Conservation (phyloP, 805 yeast species). For the Starmerella geochares region DNA sequence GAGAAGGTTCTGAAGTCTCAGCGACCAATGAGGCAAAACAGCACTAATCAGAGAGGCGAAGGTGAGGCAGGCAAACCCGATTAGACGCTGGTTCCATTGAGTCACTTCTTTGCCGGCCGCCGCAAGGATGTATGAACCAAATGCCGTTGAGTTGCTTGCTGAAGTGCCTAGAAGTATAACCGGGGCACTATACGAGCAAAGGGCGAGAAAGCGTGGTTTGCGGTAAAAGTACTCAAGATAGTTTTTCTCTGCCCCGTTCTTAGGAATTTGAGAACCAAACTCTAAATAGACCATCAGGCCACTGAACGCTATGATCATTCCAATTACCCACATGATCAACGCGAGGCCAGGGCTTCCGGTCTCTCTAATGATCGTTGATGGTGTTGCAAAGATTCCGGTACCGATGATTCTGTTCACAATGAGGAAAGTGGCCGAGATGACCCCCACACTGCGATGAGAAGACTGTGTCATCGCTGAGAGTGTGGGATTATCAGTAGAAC, state of each 20-base stretch:
- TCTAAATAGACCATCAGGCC: slow-evolving; percentile 68
- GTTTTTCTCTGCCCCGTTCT: slow-evolving; percentile 80
- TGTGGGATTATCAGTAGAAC: neutral
- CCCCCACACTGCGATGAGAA: slow-evolving; percentile 32
- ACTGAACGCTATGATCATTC: slow-evolving; percentile 54
- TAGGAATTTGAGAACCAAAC: slow-evolving; percentile 55
- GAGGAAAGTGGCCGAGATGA: slow-evolving; percentile 52
- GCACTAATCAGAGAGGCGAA: slow-evolving; percentile 58
- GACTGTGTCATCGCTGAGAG: neutral
- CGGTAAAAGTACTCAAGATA: slow-evolving; percentile 62
- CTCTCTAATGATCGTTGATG: slow-evolving; percentile 43
- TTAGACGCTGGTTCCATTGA: slow-evolving; percentile 69
- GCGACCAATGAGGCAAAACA: slow-evolving; percentile 52
- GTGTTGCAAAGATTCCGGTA: slow-evolving; percentile 66
- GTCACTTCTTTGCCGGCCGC: slow-evolving; percentile 28
- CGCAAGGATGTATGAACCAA: slow-evolving; percentile 63
- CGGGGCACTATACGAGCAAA: slow-evolving; percentile 57
- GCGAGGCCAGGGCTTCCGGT: slow-evolving; percentile 66
- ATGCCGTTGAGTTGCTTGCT: slow-evolving; percentile 69
- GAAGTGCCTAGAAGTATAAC: slow-evolving; percentile 76
- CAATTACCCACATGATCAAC: slow-evolving; percentile 63
- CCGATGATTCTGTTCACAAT: slow-evolving; percentile 63
- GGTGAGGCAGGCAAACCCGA: slow-evolving; percentile 64
- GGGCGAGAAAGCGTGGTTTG: slow-evolving; percentile 58
- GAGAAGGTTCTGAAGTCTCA: slow-evolving; percentile 51